Evolutionary conservation across 2,329 filamentous ascomycete species (phyloP).

Genomic region (Venturia aucupariae): DNA sequence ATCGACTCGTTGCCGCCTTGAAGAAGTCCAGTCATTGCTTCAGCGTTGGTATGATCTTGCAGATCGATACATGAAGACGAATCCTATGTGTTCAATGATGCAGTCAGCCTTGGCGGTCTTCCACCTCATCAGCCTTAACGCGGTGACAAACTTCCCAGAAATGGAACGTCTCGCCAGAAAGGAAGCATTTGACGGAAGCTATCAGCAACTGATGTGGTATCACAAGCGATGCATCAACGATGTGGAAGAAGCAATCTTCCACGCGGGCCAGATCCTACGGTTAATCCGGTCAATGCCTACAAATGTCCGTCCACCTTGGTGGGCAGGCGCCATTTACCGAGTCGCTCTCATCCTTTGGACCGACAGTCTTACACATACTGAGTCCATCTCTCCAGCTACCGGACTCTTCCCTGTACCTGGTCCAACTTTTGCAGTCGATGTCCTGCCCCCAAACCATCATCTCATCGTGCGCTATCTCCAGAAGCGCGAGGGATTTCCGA

Average conservation of each 20-base stretch:
- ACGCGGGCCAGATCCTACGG: constrained; percentile 58
- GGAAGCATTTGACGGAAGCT: constrained; percentile 48
- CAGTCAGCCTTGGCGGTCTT: constrained; percentile 59
- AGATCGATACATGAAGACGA: constrained; percentile 44
- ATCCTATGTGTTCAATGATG: constrained; percentile 50
- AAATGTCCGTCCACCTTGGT: constrained; percentile 58
- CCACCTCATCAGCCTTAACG: constrained; percentile 61
- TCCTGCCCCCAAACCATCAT: constrained; percentile 41
- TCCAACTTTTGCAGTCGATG: constrained; percentile 42
- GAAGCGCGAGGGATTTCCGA: constrained; percentile 44
- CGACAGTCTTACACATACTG: constrained; percentile 47
- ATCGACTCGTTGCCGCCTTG: constrained; percentile 51
- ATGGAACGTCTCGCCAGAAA: constrained; percentile 57
- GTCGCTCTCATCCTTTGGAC: constrained; percentile 54
- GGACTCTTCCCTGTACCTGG: constrained; percentile 30
- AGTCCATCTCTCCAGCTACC: constrained; percentile 27
- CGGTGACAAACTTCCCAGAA: constrained; percentile 57
- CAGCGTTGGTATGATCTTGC: constrained; percentile 61
- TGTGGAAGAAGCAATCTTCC: constrained; percentile 55
- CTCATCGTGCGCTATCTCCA: constrained; percentile 43
- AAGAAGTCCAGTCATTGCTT: constrained; percentile 55
- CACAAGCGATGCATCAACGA: constrained; percentile 56
- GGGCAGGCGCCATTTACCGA: constrained; percentile 62
- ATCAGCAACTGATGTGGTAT: constrained; percentile 44
- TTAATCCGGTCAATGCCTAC: constrained; percentile 51